Evolutionary conservation across 768 basidiomycete species (phyloP).

Genomic region (Phanerochaete sordida): DNA sequence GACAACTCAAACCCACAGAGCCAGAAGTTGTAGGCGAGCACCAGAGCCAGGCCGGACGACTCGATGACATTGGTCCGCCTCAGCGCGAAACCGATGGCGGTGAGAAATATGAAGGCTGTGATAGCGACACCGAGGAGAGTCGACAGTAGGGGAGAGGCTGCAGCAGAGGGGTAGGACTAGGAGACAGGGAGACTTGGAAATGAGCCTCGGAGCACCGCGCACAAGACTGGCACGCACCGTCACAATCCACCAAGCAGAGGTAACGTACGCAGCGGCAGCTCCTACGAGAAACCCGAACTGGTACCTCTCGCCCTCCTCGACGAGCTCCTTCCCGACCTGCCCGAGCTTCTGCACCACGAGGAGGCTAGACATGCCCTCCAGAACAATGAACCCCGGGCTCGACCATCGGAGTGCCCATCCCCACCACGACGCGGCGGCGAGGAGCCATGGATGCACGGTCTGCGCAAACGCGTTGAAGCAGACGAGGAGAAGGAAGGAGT

Average conservation of each 20-base stretch:
- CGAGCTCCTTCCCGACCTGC: constrained; percentile 69
- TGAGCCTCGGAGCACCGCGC: neutral
- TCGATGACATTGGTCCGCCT: constrained; percentile 92
- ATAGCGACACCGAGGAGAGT: constrained; percentile 86
- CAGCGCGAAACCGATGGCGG: constrained; percentile 85
- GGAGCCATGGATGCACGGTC: constrained; percentile 53
- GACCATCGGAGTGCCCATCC: constrained; percentile 64
- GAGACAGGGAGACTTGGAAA: neutral
- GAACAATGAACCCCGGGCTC: constrained; percentile 73
- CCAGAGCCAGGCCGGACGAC: constrained; percentile 81
- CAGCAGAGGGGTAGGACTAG: constrained; percentile 79
- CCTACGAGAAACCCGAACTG: constrained; percentile 33
- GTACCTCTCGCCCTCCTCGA: constrained; percentile 67
- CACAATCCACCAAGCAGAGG: constrained; percentile 85
- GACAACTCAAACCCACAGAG: constrained; percentile 78
- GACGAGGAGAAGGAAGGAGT: constrained; percentile 81
- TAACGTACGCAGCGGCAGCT: constrained; percentile 76
- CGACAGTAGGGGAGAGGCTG: constrained; percentile 81
- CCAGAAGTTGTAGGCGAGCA: constrained; percentile 91
- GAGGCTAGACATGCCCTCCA: constrained; percentile 83
- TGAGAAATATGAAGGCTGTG: constrained; percentile 86
- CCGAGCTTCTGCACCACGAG: constrained; percentile 81
- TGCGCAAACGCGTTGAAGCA: constrained; percentile 83
- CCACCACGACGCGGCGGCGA: constrained; percentile 66
- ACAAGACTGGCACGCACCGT: constrained; percentile 44